Conservation (phyloP, 2,329 filamentous ascomycete species). For the Trichoderma lentiforme region DNA sequence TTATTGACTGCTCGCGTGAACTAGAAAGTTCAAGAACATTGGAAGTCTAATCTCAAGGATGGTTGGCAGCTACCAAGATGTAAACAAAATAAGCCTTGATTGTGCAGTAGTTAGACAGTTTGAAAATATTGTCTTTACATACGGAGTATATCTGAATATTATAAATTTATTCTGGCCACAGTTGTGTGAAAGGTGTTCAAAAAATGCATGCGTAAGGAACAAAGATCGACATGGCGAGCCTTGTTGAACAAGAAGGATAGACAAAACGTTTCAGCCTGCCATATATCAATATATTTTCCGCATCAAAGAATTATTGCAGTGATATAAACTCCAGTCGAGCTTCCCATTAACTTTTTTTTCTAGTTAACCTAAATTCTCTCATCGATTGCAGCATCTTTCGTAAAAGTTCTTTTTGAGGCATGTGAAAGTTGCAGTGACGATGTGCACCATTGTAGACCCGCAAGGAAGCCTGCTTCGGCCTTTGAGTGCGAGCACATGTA, state of each 20-base stretch:
- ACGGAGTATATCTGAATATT: background rate
- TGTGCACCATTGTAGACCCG: background rate
- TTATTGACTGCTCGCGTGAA: background rate
- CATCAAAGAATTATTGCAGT: background rate
- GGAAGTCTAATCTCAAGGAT: background rate
- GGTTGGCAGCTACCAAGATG: background rate
- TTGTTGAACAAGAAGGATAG: background rate
- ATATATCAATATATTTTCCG: background rate
- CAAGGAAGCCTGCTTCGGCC: slow-evolving; percentile 4
- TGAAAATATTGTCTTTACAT: background rate
- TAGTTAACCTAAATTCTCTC: background rate
- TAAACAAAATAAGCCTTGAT: background rate
- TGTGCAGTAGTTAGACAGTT: background rate
- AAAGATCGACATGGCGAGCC: background rate
- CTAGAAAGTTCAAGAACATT: background rate
- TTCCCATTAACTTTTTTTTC: background rate
- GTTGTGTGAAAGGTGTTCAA: background rate
- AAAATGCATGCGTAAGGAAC: background rate
- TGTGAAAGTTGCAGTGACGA: background rate
- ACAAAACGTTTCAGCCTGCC: background rate
- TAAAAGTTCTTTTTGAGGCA: background rate
- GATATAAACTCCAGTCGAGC: background rate
- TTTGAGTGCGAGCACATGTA: background rate
- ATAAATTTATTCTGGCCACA: background rate
- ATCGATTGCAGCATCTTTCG: background rate